Base-by-base conservation (phyloP, 345 rosid genomes). In the Salix viminalis region DNA sequence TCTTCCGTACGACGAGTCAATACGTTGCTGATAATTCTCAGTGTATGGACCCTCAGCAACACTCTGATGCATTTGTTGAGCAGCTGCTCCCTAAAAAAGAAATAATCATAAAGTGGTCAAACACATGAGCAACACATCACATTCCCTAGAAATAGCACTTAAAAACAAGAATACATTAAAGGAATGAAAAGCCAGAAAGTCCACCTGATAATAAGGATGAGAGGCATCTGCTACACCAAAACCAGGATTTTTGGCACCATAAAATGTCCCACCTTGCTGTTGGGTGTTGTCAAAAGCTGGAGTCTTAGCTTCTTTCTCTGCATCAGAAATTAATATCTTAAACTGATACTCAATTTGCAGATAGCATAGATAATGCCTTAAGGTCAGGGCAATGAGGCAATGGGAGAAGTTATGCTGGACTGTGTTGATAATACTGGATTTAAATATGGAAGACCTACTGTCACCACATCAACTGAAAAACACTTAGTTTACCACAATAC, bases 11-110 rank as follows among this genome's bases (percentile, higher is more conserved):
- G 91, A 71, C 77, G 91, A 61, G 60, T 74, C 82, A 70, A 82
- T 79, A 66, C 78, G 74, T 76, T 85, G 96, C 70, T 85, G 97
- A 83, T 91, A 90, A 75, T 85, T 89, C 50, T 89, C 88, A 74
- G 80, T 85, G 68, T 89, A 93, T 64, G 90, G 83, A 80, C 82
- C 86, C 44, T 81, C 79, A 75, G 83, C 83, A 77, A 84, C 80
- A 74, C 80, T 85, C 75, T 78, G 93, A 77, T 80, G 89, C 85
- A 83, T 26, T 80, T 84, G 91, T n/a, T 79, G 28, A 71, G 86
- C 58, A 39, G 77, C 52, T 32, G 79, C 24, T 50, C 83, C 86
- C 92, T 89, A 66, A 56, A 68, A 75, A 79, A 80, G 26, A 69
- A 39, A 39, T 69, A 76, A 58, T 73, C 32, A 37, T 15, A 54